Conservation (phyloP, 352 stramenopile genomes). For the Phytophthora kernoviae region DNA sequence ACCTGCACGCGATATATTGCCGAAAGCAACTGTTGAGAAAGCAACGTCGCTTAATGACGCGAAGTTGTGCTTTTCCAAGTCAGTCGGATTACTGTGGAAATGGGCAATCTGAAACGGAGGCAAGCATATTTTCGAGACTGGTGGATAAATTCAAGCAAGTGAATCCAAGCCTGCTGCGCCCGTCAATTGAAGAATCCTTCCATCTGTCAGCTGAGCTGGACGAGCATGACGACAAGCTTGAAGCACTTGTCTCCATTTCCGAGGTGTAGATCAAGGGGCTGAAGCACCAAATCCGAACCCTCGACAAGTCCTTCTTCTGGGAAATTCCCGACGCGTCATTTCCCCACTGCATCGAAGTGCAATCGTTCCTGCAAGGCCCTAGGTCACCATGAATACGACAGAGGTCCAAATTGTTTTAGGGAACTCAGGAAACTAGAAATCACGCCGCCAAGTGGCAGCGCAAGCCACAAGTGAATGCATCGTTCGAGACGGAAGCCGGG, state of each 20-base stretch:
- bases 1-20: background rate
- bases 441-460: constrained; percentile 14
- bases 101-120: background rate
- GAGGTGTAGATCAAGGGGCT: constrained; percentile 10
- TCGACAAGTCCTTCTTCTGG: constrained; percentile 18
- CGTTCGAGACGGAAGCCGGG: constrained; percentile 3
- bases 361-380: constrained; percentile 26
- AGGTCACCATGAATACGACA: constrained; percentile 9
- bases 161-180: background rate
- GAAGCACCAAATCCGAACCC: constrained; percentile 9
- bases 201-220: background rate
- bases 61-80: background rate
- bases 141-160: background rate
- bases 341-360: constrained; percentile 2
- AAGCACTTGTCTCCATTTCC: background rate
- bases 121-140: background rate
- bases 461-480: background rate
- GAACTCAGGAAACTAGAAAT: background rate
- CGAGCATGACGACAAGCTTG: background rate
- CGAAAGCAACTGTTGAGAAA: constrained; percentile 2
- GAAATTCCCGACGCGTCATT: constrained; percentile 18
- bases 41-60: background rate
- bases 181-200: background rate
- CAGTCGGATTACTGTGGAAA: constrained; percentile 8
- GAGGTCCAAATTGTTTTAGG: constrained; percentile 1